Conservation (phyloP, 495 filamentous ascomycete genomes). For the Penicillium alfredii region DNA sequence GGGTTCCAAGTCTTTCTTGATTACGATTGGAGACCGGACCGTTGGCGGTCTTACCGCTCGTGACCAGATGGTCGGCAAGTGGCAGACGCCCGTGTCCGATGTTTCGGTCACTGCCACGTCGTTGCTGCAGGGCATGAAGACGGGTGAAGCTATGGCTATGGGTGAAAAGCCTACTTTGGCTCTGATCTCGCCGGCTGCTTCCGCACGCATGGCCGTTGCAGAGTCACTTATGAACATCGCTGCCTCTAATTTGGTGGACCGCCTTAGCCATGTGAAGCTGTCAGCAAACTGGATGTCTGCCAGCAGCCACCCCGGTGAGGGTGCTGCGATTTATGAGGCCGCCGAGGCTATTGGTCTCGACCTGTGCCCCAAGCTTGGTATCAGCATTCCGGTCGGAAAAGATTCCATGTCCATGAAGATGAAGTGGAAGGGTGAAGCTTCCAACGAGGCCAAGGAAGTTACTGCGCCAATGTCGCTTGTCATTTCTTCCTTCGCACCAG, state of each 20-base stretch:
- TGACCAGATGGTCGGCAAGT: constrained; percentile 95
- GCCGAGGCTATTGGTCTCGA: constrained; percentile 90
- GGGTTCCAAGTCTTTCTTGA: constrained; percentile 92
- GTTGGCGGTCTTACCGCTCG: constrained; percentile 83
- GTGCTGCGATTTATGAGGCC: constrained; percentile 88
- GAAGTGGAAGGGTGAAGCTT: constrained; percentile 76
- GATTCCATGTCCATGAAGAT: constrained; percentile 99
- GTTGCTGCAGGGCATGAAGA: constrained; percentile 61
- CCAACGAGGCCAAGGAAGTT: constrained; percentile 68
- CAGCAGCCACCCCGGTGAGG: constrained; percentile 87
- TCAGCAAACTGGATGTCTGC: constrained; percentile 99
- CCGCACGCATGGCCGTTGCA: constrained; percentile 92
- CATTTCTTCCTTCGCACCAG: constrained; percentile 82
- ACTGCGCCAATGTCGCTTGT: constrained; percentile 87
- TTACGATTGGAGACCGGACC: constrained; percentile 89
- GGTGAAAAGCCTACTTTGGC: constrained; percentile 90
- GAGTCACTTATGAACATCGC: constrained; percentile 90
- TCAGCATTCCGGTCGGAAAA: constrained; percentile 94
- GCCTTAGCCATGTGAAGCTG: constrained; percentile 70
- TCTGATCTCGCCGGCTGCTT: constrained; percentile 86
- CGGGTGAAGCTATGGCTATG: constrained; percentile 95
- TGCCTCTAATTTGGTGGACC: constrained; percentile 74
- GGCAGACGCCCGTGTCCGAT: constrained; percentile 94
- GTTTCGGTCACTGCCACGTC: constrained; percentile 86
- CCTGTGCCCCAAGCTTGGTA: constrained; percentile 73